These are phyloP conservation scores for Bocquillonia castaneifolia DNA, from an alignment of 441 rosid genomes.

Conservation along the genomic window DNA sequence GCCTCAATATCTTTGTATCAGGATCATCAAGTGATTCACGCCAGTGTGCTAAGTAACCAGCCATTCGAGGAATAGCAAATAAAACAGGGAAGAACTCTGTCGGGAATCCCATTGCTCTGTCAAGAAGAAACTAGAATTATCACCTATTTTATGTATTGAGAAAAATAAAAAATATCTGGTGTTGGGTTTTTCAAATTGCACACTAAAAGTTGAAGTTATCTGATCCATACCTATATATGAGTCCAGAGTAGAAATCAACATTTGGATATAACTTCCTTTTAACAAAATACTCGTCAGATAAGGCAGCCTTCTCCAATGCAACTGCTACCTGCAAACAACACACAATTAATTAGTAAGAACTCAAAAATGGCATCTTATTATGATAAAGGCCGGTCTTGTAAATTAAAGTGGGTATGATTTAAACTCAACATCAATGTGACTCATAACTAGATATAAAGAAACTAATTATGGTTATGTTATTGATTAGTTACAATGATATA, in stretches of 20 bases:
- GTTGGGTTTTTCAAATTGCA: not conserved
- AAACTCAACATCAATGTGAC: not conserved
- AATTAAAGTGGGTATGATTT: no score
- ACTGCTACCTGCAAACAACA: slow-evolving; percentile 67
- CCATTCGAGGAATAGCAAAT: slow-evolving; percentile 97
- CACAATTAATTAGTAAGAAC: slow-evolving; percentile 9
- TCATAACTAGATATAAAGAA: not conserved
- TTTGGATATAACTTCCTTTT: slow-evolving; percentile 94
- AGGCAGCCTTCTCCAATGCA: slow-evolving; percentile 93
- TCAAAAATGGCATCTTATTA: not conserved
- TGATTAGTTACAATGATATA: not conserved
- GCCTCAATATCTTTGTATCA: slow-evolving; percentile 96
- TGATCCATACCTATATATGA: slow-evolving; percentile 67
- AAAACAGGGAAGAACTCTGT: slow-evolving; percentile 91
- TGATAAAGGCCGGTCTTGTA: no score
- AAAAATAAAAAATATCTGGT: not conserved
- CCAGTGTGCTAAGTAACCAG: slow-evolving; percentile 96
- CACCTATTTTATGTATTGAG: not conserved
- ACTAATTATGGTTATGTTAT: not conserved
- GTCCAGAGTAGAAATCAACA: slow-evolving; percentile 96
- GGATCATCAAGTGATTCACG: slow-evolving; percentile 94
- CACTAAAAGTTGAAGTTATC: not conserved
- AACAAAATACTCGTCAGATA: slow-evolving; percentile 82
- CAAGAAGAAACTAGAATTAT: slow-evolving; percentile 3
- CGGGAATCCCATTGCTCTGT: slow-evolving; percentile 99